These are phyloP conservation scores for Candida nemodendra DNA, from an alignment of 805 yeast species.

Conservation along the genomic window DNA sequence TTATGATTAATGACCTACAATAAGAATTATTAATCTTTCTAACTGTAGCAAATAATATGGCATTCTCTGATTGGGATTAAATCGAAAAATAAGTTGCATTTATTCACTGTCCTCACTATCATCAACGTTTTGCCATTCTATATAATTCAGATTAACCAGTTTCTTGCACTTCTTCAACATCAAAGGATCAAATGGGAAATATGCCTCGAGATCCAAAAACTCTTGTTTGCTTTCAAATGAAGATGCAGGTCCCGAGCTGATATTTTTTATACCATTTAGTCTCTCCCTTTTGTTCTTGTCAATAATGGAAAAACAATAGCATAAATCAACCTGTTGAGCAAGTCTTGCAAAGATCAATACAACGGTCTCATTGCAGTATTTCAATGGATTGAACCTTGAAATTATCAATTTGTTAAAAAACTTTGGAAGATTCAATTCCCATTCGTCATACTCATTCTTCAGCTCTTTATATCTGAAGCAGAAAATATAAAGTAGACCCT, in stretches of 20 bases:
- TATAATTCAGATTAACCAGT: conserved; percentile 54
- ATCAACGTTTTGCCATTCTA: conserved; percentile 83
- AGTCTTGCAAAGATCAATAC: conserved; percentile 91
- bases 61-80: too few relatives aligned
- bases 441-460: conserved; percentile 39
- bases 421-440: conserved; percentile 83
- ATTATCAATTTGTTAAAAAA: conserved; percentile 83
- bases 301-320: conserved; percentile 89
- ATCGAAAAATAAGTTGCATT: not conserved
- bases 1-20: too few relatives aligned
- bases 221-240: conserved; percentile 57
- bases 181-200: conserved; percentile 94
- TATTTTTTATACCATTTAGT: conserved; percentile 42
- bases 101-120: conserved; percentile 38
- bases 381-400: conserved; percentile 89
- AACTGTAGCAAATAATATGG: too few relatives aligned
- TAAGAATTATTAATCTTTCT: too few relatives aligned
- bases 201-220: conserved; percentile 86
- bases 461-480: conserved; percentile 78
- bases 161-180: conserved; percentile 61
- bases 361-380: conserved; percentile 90
- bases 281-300: conserved; percentile 82
- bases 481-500: conserved; percentile 85
- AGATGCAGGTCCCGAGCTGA: conserved; percentile 20
- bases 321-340: conserved; percentile 84